A percentile compares a stretch with the other conserved stretches of the same genome.
Conservation (phyloP, 805 yeast species). For the Teunomyces aglyptinius region DNA sequence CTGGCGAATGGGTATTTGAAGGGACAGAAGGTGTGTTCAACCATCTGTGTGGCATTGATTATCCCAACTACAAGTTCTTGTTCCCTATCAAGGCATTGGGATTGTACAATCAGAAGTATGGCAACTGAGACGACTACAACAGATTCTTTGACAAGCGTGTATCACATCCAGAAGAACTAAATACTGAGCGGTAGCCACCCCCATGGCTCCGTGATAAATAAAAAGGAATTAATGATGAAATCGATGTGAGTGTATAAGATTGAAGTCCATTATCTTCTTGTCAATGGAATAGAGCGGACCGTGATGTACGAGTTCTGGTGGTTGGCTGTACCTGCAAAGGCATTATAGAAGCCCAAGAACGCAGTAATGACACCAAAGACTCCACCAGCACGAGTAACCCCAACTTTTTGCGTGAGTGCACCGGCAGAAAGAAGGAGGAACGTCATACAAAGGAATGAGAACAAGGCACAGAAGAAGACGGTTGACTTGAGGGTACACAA, state of each 20-base stretch:
- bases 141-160: not conserved
- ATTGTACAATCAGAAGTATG: constrained; percentile 44
- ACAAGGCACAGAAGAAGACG: constrained; percentile 33
- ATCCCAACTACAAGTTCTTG: constrained; percentile 86
- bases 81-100: constrained; percentile 95
- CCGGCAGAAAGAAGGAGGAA: constrained; percentile 38
- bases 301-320: constrained; percentile 34
- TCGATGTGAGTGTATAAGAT: not conserved
- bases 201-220: constrained; percentile 4
- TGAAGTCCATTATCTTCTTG: not conserved
- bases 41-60: constrained; percentile 87
- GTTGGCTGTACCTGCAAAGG: constrained; percentile 39
- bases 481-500: constrained; percentile 39
- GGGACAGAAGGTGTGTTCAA: constrained; percentile 94
- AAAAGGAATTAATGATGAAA: not conserved
- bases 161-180: constrained; percentile 4
- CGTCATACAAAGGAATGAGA: constrained; percentile 29
- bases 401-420: constrained; percentile 24
- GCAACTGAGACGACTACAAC: constrained; percentile 11
- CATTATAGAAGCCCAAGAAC: constrained; percentile 40
- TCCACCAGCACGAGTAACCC: constrained; percentile 39
- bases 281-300: constrained; percentile 27
- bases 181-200: constrained; percentile 1
- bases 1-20: constrained; percentile 86
- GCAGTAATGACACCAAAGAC: constrained; percentile 42